Evolutionary conservation across 305 asterid species (phyloP).

Genomic region (Stenogyne calaminthoides): DNA sequence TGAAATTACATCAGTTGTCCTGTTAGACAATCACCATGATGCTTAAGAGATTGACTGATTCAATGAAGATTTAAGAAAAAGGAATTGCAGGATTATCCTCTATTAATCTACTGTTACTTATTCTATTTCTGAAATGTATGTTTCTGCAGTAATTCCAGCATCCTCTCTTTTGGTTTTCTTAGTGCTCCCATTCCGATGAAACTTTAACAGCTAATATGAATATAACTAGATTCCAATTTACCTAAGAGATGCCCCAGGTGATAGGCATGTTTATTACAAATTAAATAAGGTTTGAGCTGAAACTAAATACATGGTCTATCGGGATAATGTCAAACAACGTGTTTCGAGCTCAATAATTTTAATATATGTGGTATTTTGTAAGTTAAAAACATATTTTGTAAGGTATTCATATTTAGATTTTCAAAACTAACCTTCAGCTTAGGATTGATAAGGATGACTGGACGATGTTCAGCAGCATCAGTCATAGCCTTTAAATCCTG

Average conservation of each 20-base stretch:
- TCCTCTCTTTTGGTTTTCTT: background rate
- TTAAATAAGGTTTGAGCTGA: too few relatives aligned
- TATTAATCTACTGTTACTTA: background rate
- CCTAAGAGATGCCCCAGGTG: too few relatives aligned
- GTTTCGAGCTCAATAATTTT: too few relatives aligned
- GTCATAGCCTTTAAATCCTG: constrained; percentile 96
- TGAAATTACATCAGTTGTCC: constrained; percentile 39
- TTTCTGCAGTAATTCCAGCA: constrained; percentile 9
- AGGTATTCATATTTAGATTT: too few relatives aligned
- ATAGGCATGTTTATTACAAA: too few relatives aligned
- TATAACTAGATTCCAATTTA: too few relatives aligned
- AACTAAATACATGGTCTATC: too few relatives aligned
- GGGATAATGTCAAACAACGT: too few relatives aligned
- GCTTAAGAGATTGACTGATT: background rate
- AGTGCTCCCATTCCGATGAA: too few relatives aligned
- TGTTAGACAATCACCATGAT: constrained; percentile 19
- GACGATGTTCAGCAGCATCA: constrained; percentile 86
- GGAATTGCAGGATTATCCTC: background rate
- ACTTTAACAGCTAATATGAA: too few relatives aligned
- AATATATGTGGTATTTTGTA: too few relatives aligned
- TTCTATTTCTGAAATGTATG: background rate
- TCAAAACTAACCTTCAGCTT: constrained; percentile 61
- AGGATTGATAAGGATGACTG: constrained; percentile 86
- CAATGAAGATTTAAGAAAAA: background rate
- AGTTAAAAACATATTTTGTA: too few relatives aligned